Base-by-base conservation (phyloP, 2,329 filamentous ascomycete genomes). In the Coniochaeta prunicola region DNA sequence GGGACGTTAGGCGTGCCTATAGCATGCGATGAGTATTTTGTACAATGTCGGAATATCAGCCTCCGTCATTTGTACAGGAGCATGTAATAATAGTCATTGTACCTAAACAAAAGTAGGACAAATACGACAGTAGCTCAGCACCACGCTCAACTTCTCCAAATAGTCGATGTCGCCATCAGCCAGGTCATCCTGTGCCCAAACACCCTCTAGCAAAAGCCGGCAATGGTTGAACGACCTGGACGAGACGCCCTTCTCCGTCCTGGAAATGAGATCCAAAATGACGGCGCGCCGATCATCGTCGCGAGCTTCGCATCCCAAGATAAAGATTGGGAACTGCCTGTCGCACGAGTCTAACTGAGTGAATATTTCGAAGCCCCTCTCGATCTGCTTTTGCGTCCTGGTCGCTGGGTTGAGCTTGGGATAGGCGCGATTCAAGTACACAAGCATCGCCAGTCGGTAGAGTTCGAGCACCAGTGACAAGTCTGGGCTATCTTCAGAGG, bases 151-250 rank as follows among this genome's bases (percentile, higher is more conserved):
- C 34, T 61, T 59, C 15, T 63, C 61, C 15, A 45, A 4, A 26
- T 45, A 45, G 40, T 26, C 59, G 34, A 59, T 56, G 21, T 62
- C 58, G 15, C 60, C 57, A 19, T 61, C 48, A 1, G 57, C 59
- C 0, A 75, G 62, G 53, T 75, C 72, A 4, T 71, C 65, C 50
- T 74, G 73, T 2, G 68, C 66, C 73, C 72, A 75, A 2, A 71
- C 34, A 0, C 65, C 63, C 42, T 71, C 57, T 0, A 74, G 13
- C 4, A 73, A 24, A 1, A 53, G n/a, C 38, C 61, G 65, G 0
- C 66, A 48, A 4, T 64, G 58, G 1, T 64, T 59, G 3, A 69
- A 62, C 2, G 63, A 66, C 6, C 68, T 59, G 1, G 64, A 65
- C 0, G 59, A 58, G 8, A n/a, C n/a, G 0, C 45, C 59, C 0